Base-by-base conservation (phyloP, 768 basidiomycete species). In the Paxillus ammoniavirescens region DNA sequence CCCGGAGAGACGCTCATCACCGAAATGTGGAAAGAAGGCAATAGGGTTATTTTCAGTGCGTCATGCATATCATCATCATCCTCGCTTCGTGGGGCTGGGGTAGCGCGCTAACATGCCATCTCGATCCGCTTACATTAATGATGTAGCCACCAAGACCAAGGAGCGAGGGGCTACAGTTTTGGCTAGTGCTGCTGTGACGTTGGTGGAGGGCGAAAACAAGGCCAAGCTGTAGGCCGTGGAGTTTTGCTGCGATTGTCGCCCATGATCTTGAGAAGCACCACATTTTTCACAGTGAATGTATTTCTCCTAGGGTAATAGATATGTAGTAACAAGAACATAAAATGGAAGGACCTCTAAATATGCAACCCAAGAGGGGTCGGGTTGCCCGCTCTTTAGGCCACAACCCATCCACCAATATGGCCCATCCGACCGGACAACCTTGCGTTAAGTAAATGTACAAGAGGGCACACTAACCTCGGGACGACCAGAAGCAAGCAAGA, bases 11-110 rank as follows among this genome's bases (percentile, higher is more conserved):
- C 96, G 2, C 79, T 98, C 49, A 77, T 93, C 13, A 99, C 96
- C 0, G 86, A 92, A 68, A 98, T 98, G 96, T 99, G 97, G 97
- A 97, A 94, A 69, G 93, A 97, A 62, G 91, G 87, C 2, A 71
- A 80, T 56, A 97, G 86, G 72, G 86, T 98, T 50, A 84, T 98
- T 47, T 99, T 99, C 70, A 76, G 93, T 97, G 61, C 67, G 92
- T 80, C 9, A n/a, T 3, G 3, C n/a, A n/a, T n/a, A 3, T 26
- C 26, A 26, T 26, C 26, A 26, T 4, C 26, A 33, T 53, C 17
- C 57, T 60, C 38, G 12, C 23, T 21, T 18, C 49, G 30, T 52
- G 37, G 37, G 37, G 10, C 5, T 37, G 21, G 18, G 33, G 28
- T 13, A 40, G 17, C 5, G 17, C n/a, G 38, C 38, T 40, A 8